These are phyloP conservation scores for Aspergillus sp. DNA, from an alignment of 2,329 filamentous ascomycete genomes.

Conservation along the genomic window DNA sequence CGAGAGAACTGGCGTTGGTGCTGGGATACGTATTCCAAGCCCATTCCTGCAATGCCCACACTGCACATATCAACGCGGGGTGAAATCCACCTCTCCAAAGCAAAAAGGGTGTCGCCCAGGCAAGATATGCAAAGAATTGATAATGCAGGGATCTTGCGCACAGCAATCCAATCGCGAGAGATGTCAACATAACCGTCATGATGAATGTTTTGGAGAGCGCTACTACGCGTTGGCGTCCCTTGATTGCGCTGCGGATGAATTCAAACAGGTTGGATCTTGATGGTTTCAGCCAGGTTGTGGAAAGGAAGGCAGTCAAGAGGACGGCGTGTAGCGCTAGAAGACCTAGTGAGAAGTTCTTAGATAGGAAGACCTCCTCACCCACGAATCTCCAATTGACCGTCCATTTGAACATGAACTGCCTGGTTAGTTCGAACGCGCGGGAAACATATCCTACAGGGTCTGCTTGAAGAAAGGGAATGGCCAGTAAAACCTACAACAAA, in stretches of 20 bases:
- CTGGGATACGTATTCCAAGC: constrained; percentile 95
- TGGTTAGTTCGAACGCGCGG: constrained; percentile 81
- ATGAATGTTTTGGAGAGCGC: constrained; percentile 65
- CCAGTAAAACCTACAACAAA: constrained; percentile 43
- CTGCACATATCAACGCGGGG: constrained; percentile 57
- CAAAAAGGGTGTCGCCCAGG: constrained; percentile 81
- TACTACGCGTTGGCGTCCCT: constrained; percentile 50
- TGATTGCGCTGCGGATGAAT: constrained; percentile 47
- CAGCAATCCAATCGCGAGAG: constrained; percentile 71
- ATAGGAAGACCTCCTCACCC: constrained; percentile 74
- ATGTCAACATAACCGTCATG: constrained; percentile 67
- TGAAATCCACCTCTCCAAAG: constrained; percentile 71
- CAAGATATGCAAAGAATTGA: constrained; percentile 89
- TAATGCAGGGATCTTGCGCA: constrained; percentile 88
- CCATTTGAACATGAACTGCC: constrained; percentile 94
- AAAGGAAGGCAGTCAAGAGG: constrained; percentile 61
- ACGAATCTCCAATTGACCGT: constrained; percentile 98
- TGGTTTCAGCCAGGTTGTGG: constrained; percentile 65
- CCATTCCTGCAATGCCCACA: constrained; percentile 80
- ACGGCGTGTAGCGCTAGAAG: constrained; percentile 60
- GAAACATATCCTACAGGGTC: constrained; percentile 67
- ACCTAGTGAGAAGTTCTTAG: constrained; percentile 58
- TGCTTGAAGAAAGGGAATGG: constrained; percentile 58
- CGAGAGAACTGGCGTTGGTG: constrained; percentile 55
- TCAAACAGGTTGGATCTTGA: constrained; percentile 52